Evolutionary conservation across 1,284 basidiomycete species (phyloP), one percentile per base, ranked within the genome.

Genomic region (Chondrostereum purpureum): DNA sequence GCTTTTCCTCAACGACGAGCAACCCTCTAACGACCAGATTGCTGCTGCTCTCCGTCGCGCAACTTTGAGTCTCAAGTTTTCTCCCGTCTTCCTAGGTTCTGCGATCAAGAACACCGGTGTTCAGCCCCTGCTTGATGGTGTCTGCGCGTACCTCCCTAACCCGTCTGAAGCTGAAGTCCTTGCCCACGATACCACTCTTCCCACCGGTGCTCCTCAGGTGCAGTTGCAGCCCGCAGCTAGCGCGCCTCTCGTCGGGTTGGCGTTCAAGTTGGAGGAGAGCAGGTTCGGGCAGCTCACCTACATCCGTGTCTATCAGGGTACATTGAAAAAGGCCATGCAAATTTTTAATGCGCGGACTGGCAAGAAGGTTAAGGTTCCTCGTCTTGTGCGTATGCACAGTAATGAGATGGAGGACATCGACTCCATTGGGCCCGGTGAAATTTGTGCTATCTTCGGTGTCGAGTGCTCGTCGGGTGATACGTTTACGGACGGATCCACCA

Each of bases 371-470:
- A 98, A 99, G 69, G 91, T 99, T n/a, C 94, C 95, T 5, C 78
- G 95, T 40, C 71, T 99, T 51, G 96, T 98, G 49, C 79, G 94
- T 49, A 97, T 99, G 96, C 96, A 99, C 68, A 87, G 86, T 62
- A 92, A 99, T 59, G 95, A 99, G 68, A 98, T 99, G 96, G 96
- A 99, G 79, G 96, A 99, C 57, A 88, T 99, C 48, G 88, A 95
- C 38, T 79, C 81, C 31, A 89, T 99, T 55, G 92, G 92, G 0
- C 91, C 95, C n/a, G 96, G 96, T 46, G 96, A 99, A 73, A 99
- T 99, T 53, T 99, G 96, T 61, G 96, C 96, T 44, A 98, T 97
- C 69, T 99, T 99, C 56, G 96, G 96, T 59, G 93, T 99, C 41
- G 96, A 99, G 56, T 99, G 96, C 64, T 93, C 94, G 0, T 92